Evolutionary conservation across 2,329 filamentous ascomycete genomes (phyloP), one percentile per base, ranked within the genome.

Genomic region (Claviceps fusiformis): DNA sequence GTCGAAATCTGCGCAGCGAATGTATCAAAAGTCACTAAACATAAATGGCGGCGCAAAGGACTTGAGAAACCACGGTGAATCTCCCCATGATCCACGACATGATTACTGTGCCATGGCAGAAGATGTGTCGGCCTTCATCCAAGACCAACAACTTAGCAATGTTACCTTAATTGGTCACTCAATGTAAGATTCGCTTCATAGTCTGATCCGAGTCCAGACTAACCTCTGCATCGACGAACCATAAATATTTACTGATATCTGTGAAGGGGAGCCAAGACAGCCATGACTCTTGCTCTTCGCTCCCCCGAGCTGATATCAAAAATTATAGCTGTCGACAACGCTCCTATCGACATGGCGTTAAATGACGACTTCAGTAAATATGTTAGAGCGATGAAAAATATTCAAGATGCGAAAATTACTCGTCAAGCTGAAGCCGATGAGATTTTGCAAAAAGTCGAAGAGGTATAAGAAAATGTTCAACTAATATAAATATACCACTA

Each of bases 11-110:
- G 51, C 33, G 15, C 50, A 41, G 43, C 53, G 13, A 15, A 55
- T 39, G n/a, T 6, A 9, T 17, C 27, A 27, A 44, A 31, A 24
- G 35, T 33, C 31, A 17, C 29, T 47, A 4, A 51, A 52, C 46
- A 35, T 19, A 9, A 58, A 53, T 59, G 53, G 8, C 44, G 57
- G 45, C 41, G 55, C 55, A 61, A 58, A 90, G 86, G 92, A 97
- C 68, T 79, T 95, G 19, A 82, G 92, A 62, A 97, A 97, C 66
- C 92, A 97, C 73, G 92, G 92, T 64, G 86, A 95, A 44, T 95
- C 89, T 1, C 87, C 89, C 1, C 91, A 96, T 70, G 69, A 82
- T 53, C 72, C 75, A 0, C 75, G 75, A 1, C 93, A 97, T 69
- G 85, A 92, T 71, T 97, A 97, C 69, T 68, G 71, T 1, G 78